Evolutionary conservation across 345 rosid genomes (phyloP).

Genomic region (Aquilaria malaccensis): DNA sequence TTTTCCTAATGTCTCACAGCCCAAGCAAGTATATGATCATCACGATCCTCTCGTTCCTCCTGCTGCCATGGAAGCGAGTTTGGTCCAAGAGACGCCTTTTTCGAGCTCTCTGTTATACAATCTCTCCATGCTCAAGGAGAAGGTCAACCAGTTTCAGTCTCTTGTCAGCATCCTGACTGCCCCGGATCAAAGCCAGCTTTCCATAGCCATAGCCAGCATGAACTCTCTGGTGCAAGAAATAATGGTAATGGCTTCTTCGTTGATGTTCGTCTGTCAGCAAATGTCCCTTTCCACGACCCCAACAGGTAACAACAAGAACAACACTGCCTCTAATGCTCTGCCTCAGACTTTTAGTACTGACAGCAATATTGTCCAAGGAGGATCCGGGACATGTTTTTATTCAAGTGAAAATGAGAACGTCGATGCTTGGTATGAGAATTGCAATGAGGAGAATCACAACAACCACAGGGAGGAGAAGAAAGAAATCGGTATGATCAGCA

Average conservation of each 20-base stretch:
- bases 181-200: slow-evolving; percentile 21
- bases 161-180: slow-evolving; percentile 37
- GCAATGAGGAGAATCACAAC: background rate
- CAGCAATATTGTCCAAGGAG: slow-evolving; percentile 15
- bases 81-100: slow-evolving; percentile 13
- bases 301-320: slow-evolving; percentile 13
- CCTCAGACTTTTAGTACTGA: slow-evolving; percentile 8
- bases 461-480: slow-evolving; percentile 4
- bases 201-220: slow-evolving; percentile 33
- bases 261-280: slow-evolving; percentile 62
- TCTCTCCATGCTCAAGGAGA: slow-evolving; percentile 56
- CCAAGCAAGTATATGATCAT: slow-evolving; percentile 18
- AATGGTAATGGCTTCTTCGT: slow-evolving; percentile 54
- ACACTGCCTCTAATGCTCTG: slow-evolving; percentile 2
- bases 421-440: slow-evolving; percentile 22
- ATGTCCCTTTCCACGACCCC: slow-evolving; percentile 17
- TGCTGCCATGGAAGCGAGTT: slow-evolving; percentile 16
- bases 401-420: slow-evolving; percentile 14
- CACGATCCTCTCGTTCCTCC: slow-evolving; percentile 14
- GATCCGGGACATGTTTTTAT: slow-evolving; percentile 20
- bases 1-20: slow-evolving; percentile 25
- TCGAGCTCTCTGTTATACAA: slow-evolving; percentile 45
- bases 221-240: slow-evolving; percentile 53
- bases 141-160: slow-evolving; percentile 55
- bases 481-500: background rate